Evolutionary conservation across 75 land plant species (phyloP).

Genomic region (Sequoia sempervirens): DNA sequence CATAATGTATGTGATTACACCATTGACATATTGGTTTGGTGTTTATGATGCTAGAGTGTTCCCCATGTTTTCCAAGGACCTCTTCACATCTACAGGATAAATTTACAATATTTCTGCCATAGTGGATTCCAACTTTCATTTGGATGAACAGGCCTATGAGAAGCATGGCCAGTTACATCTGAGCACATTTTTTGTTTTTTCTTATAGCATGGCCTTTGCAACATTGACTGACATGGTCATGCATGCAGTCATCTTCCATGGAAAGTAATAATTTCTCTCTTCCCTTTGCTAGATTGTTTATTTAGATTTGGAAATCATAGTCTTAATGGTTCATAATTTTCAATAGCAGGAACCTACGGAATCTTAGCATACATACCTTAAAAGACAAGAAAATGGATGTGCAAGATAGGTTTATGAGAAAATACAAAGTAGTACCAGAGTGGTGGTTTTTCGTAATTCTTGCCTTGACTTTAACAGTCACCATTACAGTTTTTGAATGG

Average conservation of each 20-base stretch:
- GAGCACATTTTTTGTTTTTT: conserved; percentile 65
- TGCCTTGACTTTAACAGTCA: neutral
- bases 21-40: conserved; percentile 38
- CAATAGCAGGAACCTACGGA: neutral
- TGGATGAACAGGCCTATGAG: conserved; percentile 46
- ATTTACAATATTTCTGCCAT: conserved; percentile 48
- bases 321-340: neutral
- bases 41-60: conserved; percentile 41
- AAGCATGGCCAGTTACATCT: conserved; percentile 38
- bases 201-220: conserved; percentile 77
- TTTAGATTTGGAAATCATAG: neutral
- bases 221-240: conserved; percentile 52
- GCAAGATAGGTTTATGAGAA: conserved; percentile 31
- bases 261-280: conserved; percentile 21
- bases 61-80: conserved; percentile 53
- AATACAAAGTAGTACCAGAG: conserved; percentile 25
- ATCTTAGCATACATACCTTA: conserved; percentile 6
- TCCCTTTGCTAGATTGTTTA: conserved; percentile 1
- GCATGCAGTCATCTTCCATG: conserved; percentile 72
- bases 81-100: conserved; percentile 40
- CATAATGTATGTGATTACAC: conserved; percentile 55
- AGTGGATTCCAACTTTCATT: conserved; percentile 35
- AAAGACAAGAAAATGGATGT: conserved; percentile 21
- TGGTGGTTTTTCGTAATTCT: conserved; percentile 20
- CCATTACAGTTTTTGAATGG: conserved; percentile 13